phyloP scores from a whole-genome alignment of 73 alveolate genomes.

The Diophrys appendiculata region DNA sequence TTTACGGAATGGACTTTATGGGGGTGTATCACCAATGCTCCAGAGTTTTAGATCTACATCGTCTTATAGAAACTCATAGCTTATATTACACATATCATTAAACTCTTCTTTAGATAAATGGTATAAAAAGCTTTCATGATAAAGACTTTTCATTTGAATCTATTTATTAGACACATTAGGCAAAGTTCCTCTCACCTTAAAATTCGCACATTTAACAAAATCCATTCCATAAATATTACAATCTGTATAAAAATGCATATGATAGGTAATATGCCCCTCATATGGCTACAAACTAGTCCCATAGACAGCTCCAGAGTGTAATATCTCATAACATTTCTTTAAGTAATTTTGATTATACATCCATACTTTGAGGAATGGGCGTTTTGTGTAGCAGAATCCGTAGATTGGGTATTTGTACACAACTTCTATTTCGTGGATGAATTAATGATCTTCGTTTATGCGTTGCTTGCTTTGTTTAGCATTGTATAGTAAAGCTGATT shows the following conservation, averaged over 20 bases:
- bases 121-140: constrained; percentile 17
- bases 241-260: constrained; percentile 85
- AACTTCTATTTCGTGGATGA: constrained; percentile 69
- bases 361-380: constrained; percentile 77
- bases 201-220: constrained; percentile 58
- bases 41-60: constrained; percentile 14
- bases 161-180: constrained; percentile 2
- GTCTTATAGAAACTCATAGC: constrained; percentile 9
- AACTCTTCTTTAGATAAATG: constrained; percentile 1
- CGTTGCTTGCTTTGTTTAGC: constrained; percentile 19
- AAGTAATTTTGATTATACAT: constrained; percentile 71
- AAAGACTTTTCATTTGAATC: not conserved
- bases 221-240: constrained; percentile 83
- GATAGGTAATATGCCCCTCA: constrained; percentile 87
- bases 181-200: constrained; percentile 38
- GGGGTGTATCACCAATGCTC: not conserved
- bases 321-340: constrained; percentile 61
- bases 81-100: not conserved
- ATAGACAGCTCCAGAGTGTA: constrained; percentile 59
- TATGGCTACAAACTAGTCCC: constrained; percentile 74
- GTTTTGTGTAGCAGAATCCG: constrained; percentile 74
- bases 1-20: not conserved
- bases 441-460: not conserved
- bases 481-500: constrained; percentile 4
- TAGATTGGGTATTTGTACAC: constrained; percentile 74